Percentiles rank a stretch among this genome's conserved stretches.
Conservation (phyloP, 2,329 filamentous ascomycete genomes). For the Pseudogymnoascus sp. region DNA sequence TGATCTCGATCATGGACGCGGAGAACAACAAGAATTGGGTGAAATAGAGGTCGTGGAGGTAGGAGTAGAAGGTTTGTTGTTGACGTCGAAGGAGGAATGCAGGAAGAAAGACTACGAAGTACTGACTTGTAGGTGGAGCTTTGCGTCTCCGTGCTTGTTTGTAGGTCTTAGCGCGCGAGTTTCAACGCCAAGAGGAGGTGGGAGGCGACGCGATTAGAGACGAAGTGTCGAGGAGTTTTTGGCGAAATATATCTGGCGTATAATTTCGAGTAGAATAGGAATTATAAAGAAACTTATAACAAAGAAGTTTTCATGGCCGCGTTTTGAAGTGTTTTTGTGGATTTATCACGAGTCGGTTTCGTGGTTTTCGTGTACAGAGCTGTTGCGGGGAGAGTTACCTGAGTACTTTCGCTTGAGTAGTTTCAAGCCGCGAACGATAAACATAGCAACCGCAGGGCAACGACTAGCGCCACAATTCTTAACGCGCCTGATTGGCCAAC, state of each 20-base stretch:
- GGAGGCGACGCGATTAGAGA: conserved; percentile 2
- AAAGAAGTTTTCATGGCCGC: not conserved
- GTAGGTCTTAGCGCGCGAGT: conserved; percentile 4
- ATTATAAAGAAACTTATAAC: not conserved
- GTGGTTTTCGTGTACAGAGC: conserved; percentile 1
- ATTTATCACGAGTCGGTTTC: conserved; percentile 4
- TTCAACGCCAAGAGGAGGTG: conserved; percentile 4
- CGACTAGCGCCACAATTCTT: not conserved
- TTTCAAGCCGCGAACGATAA: conserved; percentile 8
- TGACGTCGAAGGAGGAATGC: conserved; percentile 24
- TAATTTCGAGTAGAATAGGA: not conserved
- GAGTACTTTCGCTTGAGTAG: conserved; percentile 6
- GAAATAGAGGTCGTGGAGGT: conserved; percentile 21
- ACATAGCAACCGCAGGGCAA: conserved; percentile 8
- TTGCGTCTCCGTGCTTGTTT: conserved; percentile 9
- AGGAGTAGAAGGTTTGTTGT: conserved; percentile 28
- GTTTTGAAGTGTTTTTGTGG: not conserved
- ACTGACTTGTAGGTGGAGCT: conserved; percentile 7
- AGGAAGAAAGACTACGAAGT: conserved; percentile 16
- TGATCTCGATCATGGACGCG: conserved; percentile 9
- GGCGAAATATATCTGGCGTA: not conserved
- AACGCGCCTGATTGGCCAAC: not conserved
- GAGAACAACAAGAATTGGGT: conserved; percentile 12
- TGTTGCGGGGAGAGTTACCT: conserved; percentile 6
- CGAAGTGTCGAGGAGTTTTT: not conserved